phyloP scores from a whole-genome alignment of 306 rosid genomes.

The Vicia villosa region DNA sequence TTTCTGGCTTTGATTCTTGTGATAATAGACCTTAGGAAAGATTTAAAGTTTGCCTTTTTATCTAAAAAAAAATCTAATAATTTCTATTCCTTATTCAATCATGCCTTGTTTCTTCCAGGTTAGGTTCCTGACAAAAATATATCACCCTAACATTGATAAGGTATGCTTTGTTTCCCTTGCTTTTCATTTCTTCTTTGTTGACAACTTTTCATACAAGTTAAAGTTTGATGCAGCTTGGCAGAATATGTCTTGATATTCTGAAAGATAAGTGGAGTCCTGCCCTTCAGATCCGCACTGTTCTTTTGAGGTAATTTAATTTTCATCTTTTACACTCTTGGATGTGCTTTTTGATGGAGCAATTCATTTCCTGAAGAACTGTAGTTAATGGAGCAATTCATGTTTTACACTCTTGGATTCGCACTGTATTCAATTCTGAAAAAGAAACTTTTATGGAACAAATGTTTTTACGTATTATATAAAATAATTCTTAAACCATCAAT shows the following conservation, averaged over 20 bases:
- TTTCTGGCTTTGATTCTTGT: neutral
- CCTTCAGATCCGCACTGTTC: constrained; percentile 90
- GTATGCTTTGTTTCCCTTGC: constrained; percentile 42
- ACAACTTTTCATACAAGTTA: constrained; percentile 21
- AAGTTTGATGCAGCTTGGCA: constrained; percentile 66
- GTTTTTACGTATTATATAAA: neutral
- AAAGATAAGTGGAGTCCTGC: constrained; percentile 97
- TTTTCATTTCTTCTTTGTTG: neutral
- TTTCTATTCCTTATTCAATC: constrained; percentile 37
- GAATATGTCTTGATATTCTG: constrained; percentile 92
- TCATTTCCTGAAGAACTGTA: constrained; percentile 29
- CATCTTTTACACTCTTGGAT: constrained; percentile 2
- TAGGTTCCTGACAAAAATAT: constrained; percentile 92
- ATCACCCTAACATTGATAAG: constrained; percentile 99
- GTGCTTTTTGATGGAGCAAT: neutral
- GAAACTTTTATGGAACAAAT: neutral
- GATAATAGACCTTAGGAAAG: constrained; percentile 1
- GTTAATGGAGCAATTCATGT: too few species aligned
- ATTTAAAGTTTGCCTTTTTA: neutral
- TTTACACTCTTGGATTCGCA: too few species aligned
- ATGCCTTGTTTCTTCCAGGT: constrained; percentile 60
- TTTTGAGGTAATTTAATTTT: constrained; percentile 74
- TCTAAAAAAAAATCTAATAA: neutral
- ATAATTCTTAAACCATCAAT: neutral
- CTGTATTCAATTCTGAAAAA: constrained; percentile 10